Evolutionary conservation across 2,329 filamentous ascomycete species (phyloP).

Genomic region (Botryotinia convoluta): DNA sequence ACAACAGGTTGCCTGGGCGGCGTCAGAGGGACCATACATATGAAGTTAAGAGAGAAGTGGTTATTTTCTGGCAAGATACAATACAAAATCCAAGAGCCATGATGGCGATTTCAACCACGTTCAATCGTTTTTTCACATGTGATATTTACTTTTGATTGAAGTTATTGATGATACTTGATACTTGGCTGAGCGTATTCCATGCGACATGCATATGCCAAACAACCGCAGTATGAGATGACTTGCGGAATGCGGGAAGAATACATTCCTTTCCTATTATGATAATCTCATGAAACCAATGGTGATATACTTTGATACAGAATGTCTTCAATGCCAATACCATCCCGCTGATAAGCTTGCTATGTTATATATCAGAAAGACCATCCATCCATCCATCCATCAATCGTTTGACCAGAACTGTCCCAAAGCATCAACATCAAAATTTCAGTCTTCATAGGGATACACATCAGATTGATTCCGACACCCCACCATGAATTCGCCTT

Average conservation of each 20-base stretch:
- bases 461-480: not conserved
- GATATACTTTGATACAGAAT: too few species aligned
- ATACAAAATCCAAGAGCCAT: not conserved
- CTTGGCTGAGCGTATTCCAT: not conserved
- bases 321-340: not conserved
- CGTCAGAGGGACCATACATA: slow-evolving; percentile 79
- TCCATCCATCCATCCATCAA: not conserved
- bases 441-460: not conserved
- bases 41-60: not conserved
- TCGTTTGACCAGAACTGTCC: not conserved
- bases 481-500: not conserved
- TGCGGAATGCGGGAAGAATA: not conserved
- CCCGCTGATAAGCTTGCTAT: not conserved
- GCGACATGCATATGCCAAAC: not conserved
- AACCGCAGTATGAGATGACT: not conserved
- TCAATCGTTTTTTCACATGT: not conserved
- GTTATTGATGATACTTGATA: not conserved
- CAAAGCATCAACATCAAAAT: not conserved
- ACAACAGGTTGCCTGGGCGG: slow-evolving; percentile 66
- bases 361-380: not conserved
- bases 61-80: not conserved
- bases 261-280: not conserved
- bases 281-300: not conserved
- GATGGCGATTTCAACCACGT: not conserved
- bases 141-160: not conserved